Evolutionary conservation across 1,139 yeast genomes (phyloP).

Genomic region (Tardiomyces digboiensis): DNA sequence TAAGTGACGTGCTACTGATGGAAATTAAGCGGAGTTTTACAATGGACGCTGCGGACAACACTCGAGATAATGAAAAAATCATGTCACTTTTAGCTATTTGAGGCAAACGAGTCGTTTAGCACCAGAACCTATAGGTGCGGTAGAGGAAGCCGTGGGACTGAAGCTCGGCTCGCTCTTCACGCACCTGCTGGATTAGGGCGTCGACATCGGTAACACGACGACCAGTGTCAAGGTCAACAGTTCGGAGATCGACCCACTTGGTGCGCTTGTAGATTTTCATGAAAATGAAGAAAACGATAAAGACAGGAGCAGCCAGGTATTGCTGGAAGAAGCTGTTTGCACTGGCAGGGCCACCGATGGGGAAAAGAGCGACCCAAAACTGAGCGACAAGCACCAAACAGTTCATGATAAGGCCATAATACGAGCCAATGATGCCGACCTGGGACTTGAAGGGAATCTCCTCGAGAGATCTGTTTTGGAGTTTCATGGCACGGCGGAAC

Average conservation of each 20-base stretch:
- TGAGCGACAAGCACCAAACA: conserved; percentile 61
- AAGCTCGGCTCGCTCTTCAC: conserved; percentile 33
- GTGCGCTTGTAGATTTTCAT: conserved; percentile 42
- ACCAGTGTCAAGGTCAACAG: conserved; percentile 38
- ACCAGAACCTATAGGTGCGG: conserved; percentile 35
- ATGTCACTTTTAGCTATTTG: too few relatives aligned
- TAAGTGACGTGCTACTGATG: too few relatives aligned
- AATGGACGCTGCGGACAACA: too few relatives aligned
- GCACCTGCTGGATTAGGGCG: conserved; percentile 38
- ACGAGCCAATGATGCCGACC: conserved; percentile 61
- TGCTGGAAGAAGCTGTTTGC: conserved; percentile 37
- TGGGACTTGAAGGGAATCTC: conserved; percentile 64
- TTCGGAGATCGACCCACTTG: conserved; percentile 28
- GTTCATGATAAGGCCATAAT: conserved; percentile 51
- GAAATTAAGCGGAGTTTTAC: too few relatives aligned
- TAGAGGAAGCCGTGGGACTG: conserved; percentile 26
- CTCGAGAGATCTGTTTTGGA: conserved; percentile 50
- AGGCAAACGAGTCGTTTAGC: too few relatives aligned
- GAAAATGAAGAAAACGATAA: conserved; percentile 36
- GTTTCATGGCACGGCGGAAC: conserved; percentile 62
- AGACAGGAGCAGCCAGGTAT: conserved; percentile 43
- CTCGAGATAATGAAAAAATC: too few relatives aligned
- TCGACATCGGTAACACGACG: conserved; percentile 46
- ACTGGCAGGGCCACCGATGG: conserved; percentile 36
- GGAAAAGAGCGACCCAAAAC: conserved; percentile 68